Base-by-base conservation (phyloP, 2,329 filamentous ascomycete species). In the Didymella pinodella region DNA sequence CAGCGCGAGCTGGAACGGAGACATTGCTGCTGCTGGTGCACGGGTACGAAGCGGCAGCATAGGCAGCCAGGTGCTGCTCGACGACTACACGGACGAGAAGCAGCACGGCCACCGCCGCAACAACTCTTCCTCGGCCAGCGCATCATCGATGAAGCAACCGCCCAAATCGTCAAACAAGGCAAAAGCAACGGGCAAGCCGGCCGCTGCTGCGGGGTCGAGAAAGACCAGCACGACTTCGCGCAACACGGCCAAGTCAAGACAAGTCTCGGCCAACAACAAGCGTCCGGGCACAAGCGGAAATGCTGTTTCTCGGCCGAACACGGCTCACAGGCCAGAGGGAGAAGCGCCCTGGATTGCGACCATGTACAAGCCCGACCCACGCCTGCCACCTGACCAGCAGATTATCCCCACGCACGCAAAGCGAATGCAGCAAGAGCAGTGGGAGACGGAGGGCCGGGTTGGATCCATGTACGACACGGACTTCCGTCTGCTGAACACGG, bases 261-360 rank as follows among this genome's bases (percentile, higher is more conserved):
- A 65, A 32, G 54, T 62, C 2, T 75, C 73, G 11, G 58, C 57
- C 14, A 65, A 63, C n/a, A 49, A 76, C 75, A 59, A 87, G 32
- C 83, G 88, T 14, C 88, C 89, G 20, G 80, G 82, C 3, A 91
- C 88, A 1, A 83, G 87, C 59, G 87, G 86, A 7, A 88, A 87
- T 20, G 86, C 67, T 64, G 61, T 65, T 57, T 70, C 74, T 69
- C 76, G 71, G 76, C 83, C 69, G 74, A 83, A 77, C 86, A 92
- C 79, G 81, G 87, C 60, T 88, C 91, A 84, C 72, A 86, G 88
- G 41, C 93, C 93, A 0, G 95, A 98, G 81, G 95, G 95, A 20
- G 94, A 98, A 53, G 93, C 95, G 10, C 95, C 95, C 50, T 99
- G 95, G 95, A 86, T 98, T 78, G 86, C 95, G 45, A 91, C 90